phyloP scores from a whole-genome alignment of 192 early-diverging fungal species.

The Obelidium mucronatum region DNA sequence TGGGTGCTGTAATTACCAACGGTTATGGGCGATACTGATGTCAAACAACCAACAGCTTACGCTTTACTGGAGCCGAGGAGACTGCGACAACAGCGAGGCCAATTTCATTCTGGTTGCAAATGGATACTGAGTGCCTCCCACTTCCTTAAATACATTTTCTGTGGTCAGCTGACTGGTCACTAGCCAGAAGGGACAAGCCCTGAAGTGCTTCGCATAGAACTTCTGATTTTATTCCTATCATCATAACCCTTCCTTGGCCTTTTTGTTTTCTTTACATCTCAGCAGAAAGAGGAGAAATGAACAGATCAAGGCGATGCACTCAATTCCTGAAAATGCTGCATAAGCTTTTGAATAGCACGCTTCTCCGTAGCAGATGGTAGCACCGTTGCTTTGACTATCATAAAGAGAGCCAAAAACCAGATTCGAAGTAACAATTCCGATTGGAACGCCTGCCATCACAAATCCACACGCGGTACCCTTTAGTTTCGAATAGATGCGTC shows the following conservation, averaged over 20 bases:
- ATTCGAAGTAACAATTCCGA: constrained; percentile 39
- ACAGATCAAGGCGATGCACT: background rate
- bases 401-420: constrained; percentile 38
- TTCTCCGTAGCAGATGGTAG: background rate
- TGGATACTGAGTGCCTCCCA: too few relatives aligned
- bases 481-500: background rate
- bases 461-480: constrained; percentile 42
- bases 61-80: too few relatives aligned
- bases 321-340: background rate
- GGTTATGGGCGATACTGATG: too few relatives aligned
- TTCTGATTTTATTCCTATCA: too few relatives aligned
- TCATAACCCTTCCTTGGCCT: background rate
- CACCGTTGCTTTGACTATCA: background rate
- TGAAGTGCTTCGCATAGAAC: too few relatives aligned
- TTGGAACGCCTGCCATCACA: constrained; percentile 37
- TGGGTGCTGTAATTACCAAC: too few relatives aligned
- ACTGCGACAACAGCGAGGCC: too few relatives aligned
- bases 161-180: too few relatives aligned
- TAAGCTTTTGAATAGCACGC: constrained; percentile 18
- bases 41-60: too few relatives aligned
- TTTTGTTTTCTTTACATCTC: background rate
- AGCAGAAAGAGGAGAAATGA: background rate
- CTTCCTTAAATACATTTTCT: too few relatives aligned
- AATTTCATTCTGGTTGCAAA: too few relatives aligned
- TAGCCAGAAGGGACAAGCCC: too few relatives aligned